These are phyloP conservation scores for Cucurbitaria berberidis DNA, from an alignment of 2,329 filamentous ascomycete species.

Conservation along the genomic window DNA sequence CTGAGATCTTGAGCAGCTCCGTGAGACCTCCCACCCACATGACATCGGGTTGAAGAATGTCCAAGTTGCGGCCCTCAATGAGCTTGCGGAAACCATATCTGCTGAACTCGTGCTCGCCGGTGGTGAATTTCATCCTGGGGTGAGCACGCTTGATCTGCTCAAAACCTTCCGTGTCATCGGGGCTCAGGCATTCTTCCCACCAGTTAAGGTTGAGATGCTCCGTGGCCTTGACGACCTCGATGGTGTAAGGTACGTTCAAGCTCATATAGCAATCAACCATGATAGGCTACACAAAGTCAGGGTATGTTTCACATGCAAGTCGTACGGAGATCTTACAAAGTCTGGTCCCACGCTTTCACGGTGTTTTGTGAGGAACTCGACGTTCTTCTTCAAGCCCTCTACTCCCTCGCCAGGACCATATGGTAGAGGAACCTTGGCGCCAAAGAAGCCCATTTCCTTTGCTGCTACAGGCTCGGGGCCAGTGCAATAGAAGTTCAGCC, in stretches of 20 bases:
- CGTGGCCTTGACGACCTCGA: constrained; percentile 84
- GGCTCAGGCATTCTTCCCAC: constrained; percentile 94
- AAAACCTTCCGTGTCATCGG: constrained; percentile 91
- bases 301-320: no score
- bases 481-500: constrained; percentile 92
- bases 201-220: constrained; percentile 89
- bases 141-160: constrained; percentile 89
- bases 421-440: constrained; percentile 86
- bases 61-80: constrained; percentile 86
- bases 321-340: constrained; percentile 54
- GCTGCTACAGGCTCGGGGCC: constrained; percentile 82
- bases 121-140: constrained; percentile 90
- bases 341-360: constrained; percentile 84
- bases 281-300: constrained; percentile 56
- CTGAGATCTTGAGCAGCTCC: constrained; percentile 85
- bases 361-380: constrained; percentile 86
- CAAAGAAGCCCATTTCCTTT: constrained; percentile 86
- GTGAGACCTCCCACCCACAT: constrained; percentile 98
- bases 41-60: constrained; percentile 94
- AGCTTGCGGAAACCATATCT: constrained; percentile 94
- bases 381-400: constrained; percentile 82
- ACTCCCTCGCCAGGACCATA: constrained; percentile 89
- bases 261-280: constrained; percentile 99
- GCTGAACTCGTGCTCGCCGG: constrained; percentile 94
- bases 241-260: constrained; percentile 89